Percentiles rank a stretch among this genome's conserved stretches.
phyloP scores from a whole-genome alignment of 2,329 filamentous ascomycete species.

The Colletotrichum brevisporum region DNA sequence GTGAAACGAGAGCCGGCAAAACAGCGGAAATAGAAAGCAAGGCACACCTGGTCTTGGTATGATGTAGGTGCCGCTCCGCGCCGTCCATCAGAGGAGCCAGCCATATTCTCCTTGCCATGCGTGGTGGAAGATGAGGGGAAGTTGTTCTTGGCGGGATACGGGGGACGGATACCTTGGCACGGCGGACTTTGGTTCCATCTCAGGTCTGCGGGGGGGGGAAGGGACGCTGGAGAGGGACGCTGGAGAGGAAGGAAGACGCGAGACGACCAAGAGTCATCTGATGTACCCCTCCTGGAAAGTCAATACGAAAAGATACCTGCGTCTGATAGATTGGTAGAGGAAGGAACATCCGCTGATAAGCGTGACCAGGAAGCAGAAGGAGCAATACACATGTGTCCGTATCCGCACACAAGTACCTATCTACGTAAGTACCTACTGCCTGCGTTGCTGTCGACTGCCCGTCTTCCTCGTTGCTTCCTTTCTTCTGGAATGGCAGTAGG shows the following conservation, averaged over 20 bases:
- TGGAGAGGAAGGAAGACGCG: slow-evolving; percentile 1
- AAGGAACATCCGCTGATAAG: slow-evolving; percentile 29
- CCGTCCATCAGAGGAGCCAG: slow-evolving; percentile 12
- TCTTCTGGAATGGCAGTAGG: slow-evolving; percentile 34
- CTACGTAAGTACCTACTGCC: no score
- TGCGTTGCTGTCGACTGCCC: no score
- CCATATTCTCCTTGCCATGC: background rate
- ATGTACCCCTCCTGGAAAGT: slow-evolving; percentile 13
- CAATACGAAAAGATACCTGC: background rate
- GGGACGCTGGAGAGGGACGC: no score
- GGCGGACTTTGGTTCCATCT: background rate
- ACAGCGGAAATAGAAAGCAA: slow-evolving; percentile 14
- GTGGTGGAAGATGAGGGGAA: slow-evolving; percentile 9
- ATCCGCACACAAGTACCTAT: no score
- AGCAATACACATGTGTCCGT: background rate
- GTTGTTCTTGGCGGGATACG: slow-evolving; percentile 13
- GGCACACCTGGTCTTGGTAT: slow-evolving; percentile 34
- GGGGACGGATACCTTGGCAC: background rate
- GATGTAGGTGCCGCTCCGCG: slow-evolving; percentile 27
- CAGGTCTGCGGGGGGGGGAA: slow-evolving; percentile 18
- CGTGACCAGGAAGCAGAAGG: slow-evolving; percentile 9
- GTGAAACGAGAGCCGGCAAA: background rate
- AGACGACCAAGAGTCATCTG: slow-evolving; percentile 23
- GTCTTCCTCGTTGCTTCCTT: slow-evolving; percentile 24
- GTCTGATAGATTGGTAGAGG: background rate